A percentile compares a stretch with the other conserved stretches of the same genome.
These are phyloP conservation scores for Tricholomella constricta DNA, from an alignment of 768 basidiomycete species.

Conservation along the genomic window DNA sequence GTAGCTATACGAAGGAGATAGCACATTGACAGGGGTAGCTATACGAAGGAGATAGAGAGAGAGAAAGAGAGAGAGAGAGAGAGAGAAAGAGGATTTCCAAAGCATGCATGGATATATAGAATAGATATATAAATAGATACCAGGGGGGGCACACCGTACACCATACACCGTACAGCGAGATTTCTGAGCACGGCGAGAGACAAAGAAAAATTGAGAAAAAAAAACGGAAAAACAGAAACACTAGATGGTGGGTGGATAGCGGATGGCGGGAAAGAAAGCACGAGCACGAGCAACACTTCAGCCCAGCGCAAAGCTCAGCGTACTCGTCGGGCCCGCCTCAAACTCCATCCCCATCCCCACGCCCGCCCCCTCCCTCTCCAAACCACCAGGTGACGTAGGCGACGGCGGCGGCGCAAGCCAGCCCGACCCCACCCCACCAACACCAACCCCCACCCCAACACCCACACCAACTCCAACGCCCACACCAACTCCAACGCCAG, in stretches of 20 bases:
- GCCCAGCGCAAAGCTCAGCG: slow-evolving; percentile 30
- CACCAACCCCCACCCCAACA: slow-evolving; percentile 10
- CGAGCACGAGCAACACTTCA: slow-evolving; percentile 3
- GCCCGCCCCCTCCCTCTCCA: not conserved
- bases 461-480: slow-evolving; percentile 7
- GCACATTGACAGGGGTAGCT: too few relatives aligned
- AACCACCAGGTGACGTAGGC: not conserved
- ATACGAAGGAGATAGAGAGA: too few relatives aligned
- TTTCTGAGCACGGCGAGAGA: too few relatives aligned
- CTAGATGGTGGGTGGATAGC: too few relatives aligned
- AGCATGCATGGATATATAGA: too few relatives aligned
- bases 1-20: too few relatives aligned
- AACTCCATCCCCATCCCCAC: not conserved
- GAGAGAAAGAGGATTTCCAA: too few relatives aligned
- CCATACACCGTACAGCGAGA: too few relatives aligned
- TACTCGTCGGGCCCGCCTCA: slow-evolving; percentile 18
- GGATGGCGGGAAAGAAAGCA: not conserved
- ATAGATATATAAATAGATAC: too few relatives aligned
- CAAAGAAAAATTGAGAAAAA: too few relatives aligned
- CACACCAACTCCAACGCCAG: not conserved
- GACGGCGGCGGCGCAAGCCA: slow-evolving; percentile 1
- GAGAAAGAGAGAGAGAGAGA: too few relatives aligned
- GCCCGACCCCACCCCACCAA: not conserved
- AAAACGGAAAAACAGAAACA: not conserved
- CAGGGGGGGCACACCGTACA: too few relatives aligned